These are phyloP conservation scores for Solanum pinnatisectum DNA, from an alignment of 257 asterid species.

Conservation along the genomic window DNA sequence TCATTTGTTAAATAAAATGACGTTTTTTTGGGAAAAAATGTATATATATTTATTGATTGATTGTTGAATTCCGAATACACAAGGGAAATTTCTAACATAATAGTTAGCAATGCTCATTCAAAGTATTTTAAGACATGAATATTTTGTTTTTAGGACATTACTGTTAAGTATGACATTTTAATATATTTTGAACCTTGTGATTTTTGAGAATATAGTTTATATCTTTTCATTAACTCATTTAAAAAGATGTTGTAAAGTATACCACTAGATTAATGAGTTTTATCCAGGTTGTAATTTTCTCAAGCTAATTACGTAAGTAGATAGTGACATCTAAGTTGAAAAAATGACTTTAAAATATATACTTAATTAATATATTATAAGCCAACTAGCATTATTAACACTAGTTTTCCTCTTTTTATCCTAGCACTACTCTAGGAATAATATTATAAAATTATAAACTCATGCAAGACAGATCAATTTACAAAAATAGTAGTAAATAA, in stretches of 20 bases:
- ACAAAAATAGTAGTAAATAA: neutral
- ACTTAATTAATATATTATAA: neutral
- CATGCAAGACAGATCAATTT: neutral
- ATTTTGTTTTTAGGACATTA: neutral
- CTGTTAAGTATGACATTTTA: neutral
- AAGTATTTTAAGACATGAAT: neutral
- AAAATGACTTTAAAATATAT: neutral
- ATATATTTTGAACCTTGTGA: neutral
- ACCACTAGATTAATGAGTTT: neutral
- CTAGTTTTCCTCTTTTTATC: neutral
- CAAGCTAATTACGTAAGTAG: neutral
- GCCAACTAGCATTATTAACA: neutral
- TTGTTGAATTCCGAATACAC: neutral
- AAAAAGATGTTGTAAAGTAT: neutral
- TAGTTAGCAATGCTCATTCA: neutral
- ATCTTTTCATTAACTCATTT: neutral
- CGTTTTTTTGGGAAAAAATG: too few species aligned
- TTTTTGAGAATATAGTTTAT: neutral
- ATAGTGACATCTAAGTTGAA: neutral
- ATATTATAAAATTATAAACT: neutral
- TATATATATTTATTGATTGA: neutral
- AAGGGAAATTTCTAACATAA: neutral
- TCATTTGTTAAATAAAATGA: neutral
- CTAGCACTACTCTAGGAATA: neutral
- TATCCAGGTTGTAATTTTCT: neutral